phyloP scores from a whole-genome alignment of 805 yeast species.

The Monosporozyma aerobia region DNA sequence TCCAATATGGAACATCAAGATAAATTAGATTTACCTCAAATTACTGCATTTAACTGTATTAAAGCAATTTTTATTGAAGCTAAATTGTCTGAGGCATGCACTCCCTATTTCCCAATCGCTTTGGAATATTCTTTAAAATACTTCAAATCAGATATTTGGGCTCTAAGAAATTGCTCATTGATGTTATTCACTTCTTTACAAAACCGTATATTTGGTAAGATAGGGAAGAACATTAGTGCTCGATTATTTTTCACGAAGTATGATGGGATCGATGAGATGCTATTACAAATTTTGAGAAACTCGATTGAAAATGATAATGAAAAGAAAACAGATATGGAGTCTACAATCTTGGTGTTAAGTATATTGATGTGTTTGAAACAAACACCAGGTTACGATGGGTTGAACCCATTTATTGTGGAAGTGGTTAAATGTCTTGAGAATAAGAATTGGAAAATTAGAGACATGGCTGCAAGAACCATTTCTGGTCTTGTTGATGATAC shows the following conservation, averaged over 20 bases:
- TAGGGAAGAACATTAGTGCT: constrained; percentile 40
- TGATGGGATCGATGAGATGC: constrained; percentile 40
- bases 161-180: constrained; percentile 82
- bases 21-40: constrained; percentile 76
- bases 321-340: constrained; percentile 37
- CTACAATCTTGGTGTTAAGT: constrained; percentile 67
- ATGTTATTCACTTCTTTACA: constrained; percentile 87
- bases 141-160: constrained; percentile 68
- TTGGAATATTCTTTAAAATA: constrained; percentile 51
- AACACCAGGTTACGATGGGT: constrained; percentile 44
- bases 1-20: constrained; percentile 41
- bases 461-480: constrained; percentile 69
- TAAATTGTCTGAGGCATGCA: constrained; percentile 44
- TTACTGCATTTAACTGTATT: constrained; percentile 85
- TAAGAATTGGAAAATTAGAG: constrained; percentile 74
- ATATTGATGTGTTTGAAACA: constrained; percentile 61
- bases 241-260: constrained; percentile 63
- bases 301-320: constrained; percentile 18
- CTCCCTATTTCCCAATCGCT: constrained; percentile 45
- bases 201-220: constrained; percentile 65
- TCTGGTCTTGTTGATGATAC: constrained; percentile 39
- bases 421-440: constrained; percentile 42
- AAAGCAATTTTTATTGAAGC: constrained; percentile 67
- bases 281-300: constrained; percentile 36
- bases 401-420: constrained; percentile 43